A percentile compares a stretch with the other conserved stretches of the same genome.
Evolutionary conservation across 345 rosid species (phyloP).

Genomic region (Camelina laxa): DNA sequence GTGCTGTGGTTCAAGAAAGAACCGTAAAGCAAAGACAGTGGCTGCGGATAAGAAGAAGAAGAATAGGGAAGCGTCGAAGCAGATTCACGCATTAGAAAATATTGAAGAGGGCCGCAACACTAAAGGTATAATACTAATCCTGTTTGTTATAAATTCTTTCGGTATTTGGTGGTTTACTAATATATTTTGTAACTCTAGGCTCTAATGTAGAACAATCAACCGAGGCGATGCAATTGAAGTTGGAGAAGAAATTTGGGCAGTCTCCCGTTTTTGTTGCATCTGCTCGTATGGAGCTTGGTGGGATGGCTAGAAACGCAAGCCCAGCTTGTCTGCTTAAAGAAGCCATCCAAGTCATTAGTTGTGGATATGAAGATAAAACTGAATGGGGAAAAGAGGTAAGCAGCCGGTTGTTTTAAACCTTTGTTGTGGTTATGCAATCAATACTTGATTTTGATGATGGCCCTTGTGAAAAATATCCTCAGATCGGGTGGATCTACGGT

Average conservation of each 20-base stretch:
- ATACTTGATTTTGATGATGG: constrained; percentile 24
- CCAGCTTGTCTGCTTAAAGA: constrained; percentile 87
- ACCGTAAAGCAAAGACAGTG: constrained; percentile 64
- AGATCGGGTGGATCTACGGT: constrained; percentile 99
- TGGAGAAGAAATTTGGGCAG: constrained; percentile 97
- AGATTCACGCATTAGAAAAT: constrained; percentile 95
- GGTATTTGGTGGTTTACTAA: constrained; percentile 46
- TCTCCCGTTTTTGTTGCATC: constrained; percentile 96
- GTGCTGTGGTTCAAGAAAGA: constrained; percentile 81
- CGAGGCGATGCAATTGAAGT: constrained; percentile 65
- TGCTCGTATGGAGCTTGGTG: constrained; percentile 71
- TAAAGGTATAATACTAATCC: constrained; percentile 40
- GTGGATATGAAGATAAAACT: constrained; percentile 98
- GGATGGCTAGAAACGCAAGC: constrained; percentile 72
- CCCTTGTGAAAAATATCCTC: constrained; percentile 14
- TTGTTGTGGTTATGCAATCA: background rate
- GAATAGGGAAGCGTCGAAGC: constrained; percentile 89
- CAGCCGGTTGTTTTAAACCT: background rate
- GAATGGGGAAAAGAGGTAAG: constrained; percentile 99
- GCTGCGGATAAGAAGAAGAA: constrained; percentile 69
- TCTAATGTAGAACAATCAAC: constrained; percentile 56
- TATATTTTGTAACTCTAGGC: constrained; percentile 36
- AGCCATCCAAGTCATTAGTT: constrained; percentile 98
- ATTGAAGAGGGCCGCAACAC: constrained; percentile 67
- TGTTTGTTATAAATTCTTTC: background rate